These are phyloP conservation scores for Naematelia encephala DNA, from an alignment of 768 basidiomycete genomes.

Conservation along the genomic window DNA sequence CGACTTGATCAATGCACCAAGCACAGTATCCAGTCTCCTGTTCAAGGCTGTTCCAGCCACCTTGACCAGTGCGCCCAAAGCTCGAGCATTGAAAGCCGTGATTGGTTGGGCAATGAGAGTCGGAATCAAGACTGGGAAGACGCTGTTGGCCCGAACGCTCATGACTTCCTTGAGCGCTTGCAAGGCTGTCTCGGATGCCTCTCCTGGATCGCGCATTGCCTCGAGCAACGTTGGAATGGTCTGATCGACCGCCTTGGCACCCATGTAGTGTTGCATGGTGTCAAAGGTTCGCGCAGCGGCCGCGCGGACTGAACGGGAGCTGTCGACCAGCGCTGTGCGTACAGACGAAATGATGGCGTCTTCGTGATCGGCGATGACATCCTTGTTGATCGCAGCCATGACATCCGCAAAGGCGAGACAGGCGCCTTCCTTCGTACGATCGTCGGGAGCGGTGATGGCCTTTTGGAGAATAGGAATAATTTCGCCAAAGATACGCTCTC, in stretches of 20 bases:
- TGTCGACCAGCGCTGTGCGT: constrained; percentile 79
- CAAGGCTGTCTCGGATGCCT: constrained; percentile 89
- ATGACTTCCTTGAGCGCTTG: constrained; percentile 92
- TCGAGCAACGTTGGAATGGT: constrained; percentile 93
- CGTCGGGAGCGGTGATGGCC: constrained; percentile 57
- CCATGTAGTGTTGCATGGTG: constrained; percentile 84
- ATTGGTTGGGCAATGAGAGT: constrained; percentile 86
- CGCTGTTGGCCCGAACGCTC: constrained; percentile 85
- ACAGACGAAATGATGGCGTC: constrained; percentile 83
- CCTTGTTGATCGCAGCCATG: constrained; percentile 80
- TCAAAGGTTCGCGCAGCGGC: constrained; percentile 90
- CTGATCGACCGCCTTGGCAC: constrained; percentile 86
- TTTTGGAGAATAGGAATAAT: constrained; percentile 72
- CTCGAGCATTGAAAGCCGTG: constrained; percentile 90
- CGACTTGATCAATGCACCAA: constrained; percentile 74
- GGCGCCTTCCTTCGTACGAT: constrained; percentile 69
- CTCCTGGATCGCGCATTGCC: constrained; percentile 87
- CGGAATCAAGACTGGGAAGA: constrained; percentile 95
- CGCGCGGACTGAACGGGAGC: constrained; percentile 74
- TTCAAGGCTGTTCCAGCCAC: constrained; percentile 90
- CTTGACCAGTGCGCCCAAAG: constrained; percentile 81
- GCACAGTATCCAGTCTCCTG: constrained; percentile 70
- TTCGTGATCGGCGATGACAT: constrained; percentile 81
- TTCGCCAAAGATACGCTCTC: constrained; percentile 81
- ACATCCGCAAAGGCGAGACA: constrained; percentile 84